Base-by-base conservation (phyloP, 1,139 yeast species). In the Yamadazyma songkhlaensis region DNA sequence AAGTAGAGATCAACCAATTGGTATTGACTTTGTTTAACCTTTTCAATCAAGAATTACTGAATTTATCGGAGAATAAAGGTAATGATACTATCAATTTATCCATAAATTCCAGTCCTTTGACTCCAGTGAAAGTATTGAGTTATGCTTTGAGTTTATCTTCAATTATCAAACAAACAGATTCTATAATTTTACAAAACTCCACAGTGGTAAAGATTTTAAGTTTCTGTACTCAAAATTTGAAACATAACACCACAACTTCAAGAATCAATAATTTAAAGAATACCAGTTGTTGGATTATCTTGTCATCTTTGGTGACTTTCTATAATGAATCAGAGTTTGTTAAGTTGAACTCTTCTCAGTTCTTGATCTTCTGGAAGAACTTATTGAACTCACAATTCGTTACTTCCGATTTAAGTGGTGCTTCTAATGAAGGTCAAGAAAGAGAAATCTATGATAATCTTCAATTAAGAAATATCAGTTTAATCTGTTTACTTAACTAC, bases 341-440 rank as follows among this genome's bases (percentile, higher is more conserved):
- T 29, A 77, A 75, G 46, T 73, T 85, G 44, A 86, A 87, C 53
- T 72, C 88, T 3, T 77, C 92, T 0, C 96, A 87, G 53, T 72
- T 87, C 39, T 64, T 88, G 34, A 73, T 79, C 5, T 77, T 88
- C 45, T 89, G 96, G 96, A 86, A 86, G 51, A 78, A 81, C 42
- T 71, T 88, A n/a, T 64, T 89, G 38, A 84, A 89, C 2, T 66
- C 75, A 2, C 76, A 70, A 42, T 69, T 60, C 36, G 61, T 66
- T 26, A 58, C 70, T 15, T 50, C 64, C 1, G 55, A 60, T 9
- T 48, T 63, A 24, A 50, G 54, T 33, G 50, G 51, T 11, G 43
- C 53, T 4, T 36, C 48, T 6, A 57, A 54, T 12, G 54, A 52
- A n/a, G 51, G 47, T 4, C 61, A 61, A 41, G 52, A 54, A 10